Evolutionary conservation across 805 yeast species (phyloP), one percentile per base, ranked within the genome.

Genomic region (Candida insectorum): DNA sequence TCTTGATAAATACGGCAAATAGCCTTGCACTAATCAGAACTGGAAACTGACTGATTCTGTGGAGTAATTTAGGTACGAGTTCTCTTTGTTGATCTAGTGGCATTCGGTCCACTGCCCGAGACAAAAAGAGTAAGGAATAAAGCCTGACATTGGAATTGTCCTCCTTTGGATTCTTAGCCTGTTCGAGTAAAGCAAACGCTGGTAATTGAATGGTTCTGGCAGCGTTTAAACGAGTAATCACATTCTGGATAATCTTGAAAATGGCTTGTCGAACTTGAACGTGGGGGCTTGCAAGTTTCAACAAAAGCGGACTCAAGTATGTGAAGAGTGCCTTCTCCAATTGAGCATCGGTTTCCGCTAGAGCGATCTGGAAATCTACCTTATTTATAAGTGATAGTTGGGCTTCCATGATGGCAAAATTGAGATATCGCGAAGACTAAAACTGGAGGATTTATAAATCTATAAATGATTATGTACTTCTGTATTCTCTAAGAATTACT

Each of bases 401-500:
- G 23, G 71, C 60, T 25, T 58, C 68, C 17, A n/a, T 34, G 33
- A 17, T 24, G 26, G 26, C 10, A 12, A 20, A 20, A 20, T 8
- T 20, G 23, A 10, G 26, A 12, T 24, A 9, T 6, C 26, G 7
- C 7, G n/a, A 7, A 24, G 13, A 24, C n/a, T 24, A 24, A 12
- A 20, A 7, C 22, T 20, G 22, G 22, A 20, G 10, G 10, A 10
- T n/a, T 26, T 8, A 14, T 26, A 16, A 11, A 16, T 15, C 17
- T 21, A 21, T 30, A 14, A 5, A 20, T 19, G 13, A 9, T 30
- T 32, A 37, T 10, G 32, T 37, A 31, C 58, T 62, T 59, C 87
- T 86, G 60, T 91, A 93, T 60, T 93, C 98, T 62, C 97, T 77
- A 49, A 93, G 67, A 41, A 93, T 86, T 30, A 93, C 97, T 17